A percentile compares a stretch with the other conserved stretches of the same genome.
Conservation (phyloP, 2,329 filamentous ascomycete species). For the Fusarium begoniae region DNA sequence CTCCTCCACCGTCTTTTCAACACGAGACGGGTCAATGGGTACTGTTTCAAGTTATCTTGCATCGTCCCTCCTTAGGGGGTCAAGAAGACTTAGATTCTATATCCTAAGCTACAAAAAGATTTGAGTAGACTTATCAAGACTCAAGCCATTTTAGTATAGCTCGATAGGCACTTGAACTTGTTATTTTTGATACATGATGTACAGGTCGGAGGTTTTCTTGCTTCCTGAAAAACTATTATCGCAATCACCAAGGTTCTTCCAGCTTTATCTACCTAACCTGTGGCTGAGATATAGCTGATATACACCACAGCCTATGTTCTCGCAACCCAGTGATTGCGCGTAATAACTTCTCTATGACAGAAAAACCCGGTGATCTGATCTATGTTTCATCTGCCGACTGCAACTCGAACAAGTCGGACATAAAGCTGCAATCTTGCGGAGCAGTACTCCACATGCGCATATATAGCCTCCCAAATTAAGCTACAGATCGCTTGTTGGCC, state of each 20-base stretch:
- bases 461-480: not conserved
- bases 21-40: constrained; percentile 3
- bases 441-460: constrained; percentile 12
- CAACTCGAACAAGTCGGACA: constrained; percentile 1
- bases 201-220: not conserved
- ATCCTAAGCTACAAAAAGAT: not conserved
- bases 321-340: not conserved
- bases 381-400: constrained; percentile 5
- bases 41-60: constrained; percentile 7
- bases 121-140: not conserved
- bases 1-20: constrained; percentile 35
- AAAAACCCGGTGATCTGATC: not conserved
- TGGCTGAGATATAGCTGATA: not conserved
- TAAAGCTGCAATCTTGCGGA: constrained; percentile 29
- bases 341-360: not conserved
- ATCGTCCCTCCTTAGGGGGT: not conserved
- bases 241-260: not conserved
- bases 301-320: not conserved
- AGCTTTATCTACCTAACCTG: not conserved
- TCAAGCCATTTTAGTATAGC: not conserved
- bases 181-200: not conserved
- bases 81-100: not conserved
- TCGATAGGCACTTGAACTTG: not conserved
- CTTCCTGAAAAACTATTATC: no score
- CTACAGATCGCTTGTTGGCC: not conserved